Evolutionary conservation across 345 rosid species (phyloP), one percentile per base, ranked within the genome.

Genomic region (Eutrema japonicum): DNA sequence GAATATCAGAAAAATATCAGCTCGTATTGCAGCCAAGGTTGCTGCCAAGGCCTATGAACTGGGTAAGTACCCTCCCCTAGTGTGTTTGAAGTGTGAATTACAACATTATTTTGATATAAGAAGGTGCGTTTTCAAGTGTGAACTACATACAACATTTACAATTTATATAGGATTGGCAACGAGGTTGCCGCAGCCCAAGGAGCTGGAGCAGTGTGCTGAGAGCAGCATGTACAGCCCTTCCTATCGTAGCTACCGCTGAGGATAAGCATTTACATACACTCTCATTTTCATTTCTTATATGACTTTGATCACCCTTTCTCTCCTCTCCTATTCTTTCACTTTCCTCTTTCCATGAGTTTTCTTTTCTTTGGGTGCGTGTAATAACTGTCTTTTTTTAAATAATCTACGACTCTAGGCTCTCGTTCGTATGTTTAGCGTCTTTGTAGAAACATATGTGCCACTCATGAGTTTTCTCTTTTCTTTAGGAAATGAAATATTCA

Each of bases 11-110:
- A 89, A 85, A 87, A 94, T 94, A 59, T 94, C 98, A 4, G 98
- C 98, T 35, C 81, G 83, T 14, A 94, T 94, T 60, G 98, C 98
- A 8, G 98, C 98, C 13, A 72, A 62, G 10, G 98, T 94, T 59
- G 96, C 97, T 36, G 85, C 93, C 42, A 94, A 91, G 72, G 93
- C 97, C 42, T 91, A 91, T 38, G 98, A 94, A 79, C 97, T 91
- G 2, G 97, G 98, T 91, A 52, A 85, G 89, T 45, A 64, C 48
- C 29, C 33, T 12, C 13, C 26, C 41, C 13, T 42, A 8, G 33
- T 68, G 36, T 18, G 51, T 22, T 40, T 30, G 0, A 47, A 36
- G 45, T 29, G 62, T 69, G 45, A 43, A 56, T 42, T 0, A 54
- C 52, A 42, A 22, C 1, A 70, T 58, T 47, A 60, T 22, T 10